phyloP scores from a whole-genome alignment of 140 eudicot species.

The Anethum foeniculum region DNA sequence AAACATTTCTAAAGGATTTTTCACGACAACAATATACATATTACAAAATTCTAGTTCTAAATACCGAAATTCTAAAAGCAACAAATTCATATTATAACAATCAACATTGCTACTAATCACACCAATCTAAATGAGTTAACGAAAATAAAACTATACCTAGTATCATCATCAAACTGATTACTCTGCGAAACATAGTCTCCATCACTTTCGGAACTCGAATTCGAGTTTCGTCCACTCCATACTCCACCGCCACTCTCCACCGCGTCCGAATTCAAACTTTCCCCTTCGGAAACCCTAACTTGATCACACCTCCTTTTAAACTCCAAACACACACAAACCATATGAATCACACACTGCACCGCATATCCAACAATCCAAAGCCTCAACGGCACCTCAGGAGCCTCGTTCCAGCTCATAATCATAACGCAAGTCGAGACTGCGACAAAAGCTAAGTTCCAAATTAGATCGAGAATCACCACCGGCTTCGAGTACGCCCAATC shows the following conservation, averaged over 20 bases:
- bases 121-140: not conserved
- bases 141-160: slow-evolving; percentile 34
- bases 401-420: slow-evolving; percentile 46
- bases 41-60: not conserved
- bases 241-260: slow-evolving; percentile 22
- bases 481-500: slow-evolving; percentile 94
- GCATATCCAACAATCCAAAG: slow-evolving; percentile 76
- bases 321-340: slow-evolving; percentile 73
- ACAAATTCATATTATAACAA: not conserved
- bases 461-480: slow-evolving; percentile 61
- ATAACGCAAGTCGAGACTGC: slow-evolving; percentile 41
- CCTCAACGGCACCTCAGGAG: slow-evolving; percentile 60
- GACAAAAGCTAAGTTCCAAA: slow-evolving; percentile 76
- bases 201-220: slow-evolving; percentile 56
- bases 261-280: slow-evolving; percentile 1
- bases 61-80: not conserved
- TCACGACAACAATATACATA: no score
- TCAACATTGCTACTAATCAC: not conserved
- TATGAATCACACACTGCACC: slow-evolving; percentile 69
- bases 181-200: slow-evolving; percentile 26
- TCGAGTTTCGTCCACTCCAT: slow-evolving; percentile 26
- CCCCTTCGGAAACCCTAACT: slow-evolving; percentile 13
- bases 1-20: not conserved
- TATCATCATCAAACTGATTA: slow-evolving; percentile 46
- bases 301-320: slow-evolving; percentile 42